Evolutionary conservation across 371 early-diverging fungal species (phyloP).

Genomic region (Nematocida sp.): DNA sequence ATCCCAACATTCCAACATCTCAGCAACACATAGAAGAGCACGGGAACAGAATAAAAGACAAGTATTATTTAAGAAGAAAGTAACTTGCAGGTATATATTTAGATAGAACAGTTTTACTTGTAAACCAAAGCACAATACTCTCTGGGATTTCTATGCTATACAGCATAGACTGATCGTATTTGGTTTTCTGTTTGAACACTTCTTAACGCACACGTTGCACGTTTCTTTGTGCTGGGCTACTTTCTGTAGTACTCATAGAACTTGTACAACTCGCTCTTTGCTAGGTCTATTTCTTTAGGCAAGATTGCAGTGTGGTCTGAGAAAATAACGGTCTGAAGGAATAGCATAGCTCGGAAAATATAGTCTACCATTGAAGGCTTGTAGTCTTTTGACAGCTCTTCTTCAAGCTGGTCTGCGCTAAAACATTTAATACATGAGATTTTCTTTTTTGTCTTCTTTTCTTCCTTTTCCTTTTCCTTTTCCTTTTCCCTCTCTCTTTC

Average conservation of each 20-base stretch:
- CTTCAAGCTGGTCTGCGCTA: conserved; percentile 15
- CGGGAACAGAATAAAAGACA: too few relatives aligned
- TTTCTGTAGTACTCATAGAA: conserved; percentile 52
- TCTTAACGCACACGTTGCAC: too few relatives aligned
- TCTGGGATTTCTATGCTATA: too few relatives aligned
- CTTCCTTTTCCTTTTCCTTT: background rate
- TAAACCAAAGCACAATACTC: too few relatives aligned
- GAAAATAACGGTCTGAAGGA: conserved; percentile 43
- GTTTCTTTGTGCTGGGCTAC: background rate
- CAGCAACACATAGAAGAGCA: too few relatives aligned
- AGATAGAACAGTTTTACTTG: too few relatives aligned
- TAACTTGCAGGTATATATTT: too few relatives aligned
- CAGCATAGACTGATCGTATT: too few relatives aligned
- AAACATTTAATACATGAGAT: conserved; percentile 36
- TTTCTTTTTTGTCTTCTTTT: background rate
- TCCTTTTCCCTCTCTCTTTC: background rate
- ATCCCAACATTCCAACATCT: too few relatives aligned
- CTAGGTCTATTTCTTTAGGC: conserved; percentile 23
- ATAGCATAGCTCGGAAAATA: conserved; percentile 44
- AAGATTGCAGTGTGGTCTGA: background rate
- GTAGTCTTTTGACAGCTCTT: conserved; percentile 16
- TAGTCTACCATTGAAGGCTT: conserved; percentile 35
- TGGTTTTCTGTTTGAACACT: too few relatives aligned
- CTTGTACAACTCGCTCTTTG: conserved; percentile 39
- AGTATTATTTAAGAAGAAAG: too few relatives aligned